A percentile compares a stretch with the other conserved stretches of the same genome.
phyloP scores from a whole-genome alignment of 2,329 filamentous ascomycete genomes.

The Microsporum ferrugineum region DNA sequence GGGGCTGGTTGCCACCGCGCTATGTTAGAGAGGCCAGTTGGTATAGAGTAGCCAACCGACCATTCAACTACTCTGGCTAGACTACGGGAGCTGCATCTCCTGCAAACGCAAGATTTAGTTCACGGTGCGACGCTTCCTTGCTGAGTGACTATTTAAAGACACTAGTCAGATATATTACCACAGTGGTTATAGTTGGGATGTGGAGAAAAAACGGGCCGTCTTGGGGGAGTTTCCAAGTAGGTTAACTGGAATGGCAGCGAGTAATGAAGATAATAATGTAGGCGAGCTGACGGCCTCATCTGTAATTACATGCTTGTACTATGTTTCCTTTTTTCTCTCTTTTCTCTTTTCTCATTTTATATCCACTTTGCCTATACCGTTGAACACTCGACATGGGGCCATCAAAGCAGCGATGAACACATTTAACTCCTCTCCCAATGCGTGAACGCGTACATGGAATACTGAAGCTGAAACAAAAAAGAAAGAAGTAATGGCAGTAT shows the following conservation, averaged over 20 bases:
- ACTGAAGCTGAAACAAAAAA: neutral
- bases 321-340: neutral
- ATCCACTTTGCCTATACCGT: neutral
- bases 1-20: too few species aligned
- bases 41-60: too few species aligned
- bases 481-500: neutral
- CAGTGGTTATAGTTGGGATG: neutral
- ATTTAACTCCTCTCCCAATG: constrained; percentile 4
- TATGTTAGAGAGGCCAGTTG: too few species aligned
- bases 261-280: neutral
- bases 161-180: neutral
- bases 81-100: too few species aligned
- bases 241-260: neutral
- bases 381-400: neutral
- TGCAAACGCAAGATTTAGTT: too few species aligned
- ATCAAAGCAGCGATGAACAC: neutral
- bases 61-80: too few species aligned
- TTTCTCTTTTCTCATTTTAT: neutral
- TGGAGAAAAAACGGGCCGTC: neutral
- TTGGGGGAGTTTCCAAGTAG: neutral
- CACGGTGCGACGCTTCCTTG: too few species aligned
- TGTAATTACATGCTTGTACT: neutral
- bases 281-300: neutral
- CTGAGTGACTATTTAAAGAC: neutral
- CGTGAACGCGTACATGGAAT: constrained; percentile 2